A percentile compares a stretch with the other conserved stretches of the same genome.
phyloP scores from a whole-genome alignment of 164 flowering plant species.

The Vitis rupestris region DNA sequence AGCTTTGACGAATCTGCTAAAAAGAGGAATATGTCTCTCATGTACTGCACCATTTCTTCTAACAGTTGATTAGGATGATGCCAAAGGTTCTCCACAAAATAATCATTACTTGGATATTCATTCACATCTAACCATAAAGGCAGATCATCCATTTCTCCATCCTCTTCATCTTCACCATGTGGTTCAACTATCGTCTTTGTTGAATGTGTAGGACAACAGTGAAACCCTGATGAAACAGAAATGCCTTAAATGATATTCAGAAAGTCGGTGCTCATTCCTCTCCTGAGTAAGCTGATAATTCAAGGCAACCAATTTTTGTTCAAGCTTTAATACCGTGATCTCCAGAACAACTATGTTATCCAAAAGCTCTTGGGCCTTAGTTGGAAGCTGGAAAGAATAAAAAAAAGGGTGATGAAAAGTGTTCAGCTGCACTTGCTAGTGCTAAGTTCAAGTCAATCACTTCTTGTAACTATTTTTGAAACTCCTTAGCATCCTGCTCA shows the following conservation, averaged over 20 bases:
- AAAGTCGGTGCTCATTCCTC: slow-evolving; percentile 44
- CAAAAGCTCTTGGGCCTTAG: slow-evolving; percentile 38
- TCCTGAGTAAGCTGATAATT: slow-evolving; percentile 44
- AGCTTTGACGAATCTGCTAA: slow-evolving; percentile 38
- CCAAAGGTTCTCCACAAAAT: slow-evolving; percentile 25
- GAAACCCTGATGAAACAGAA: slow-evolving; percentile 8
- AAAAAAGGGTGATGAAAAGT: slow-evolving; percentile 23
- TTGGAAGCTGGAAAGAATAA: slow-evolving; percentile 25
- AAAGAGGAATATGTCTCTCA: slow-evolving; percentile 41
- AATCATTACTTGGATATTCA: slow-evolving; percentile 11
- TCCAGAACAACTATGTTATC: slow-evolving; percentile 34
- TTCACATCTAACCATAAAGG: background rate
- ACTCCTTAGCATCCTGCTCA: slow-evolving; percentile 28
- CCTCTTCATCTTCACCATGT: background rate
- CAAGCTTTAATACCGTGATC: slow-evolving; percentile 40
- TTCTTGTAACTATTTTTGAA: slow-evolving; percentile 37
- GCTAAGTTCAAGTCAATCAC: slow-evolving; percentile 36
- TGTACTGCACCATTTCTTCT: slow-evolving; percentile 48
- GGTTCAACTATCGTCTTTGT: slow-evolving; percentile 1
- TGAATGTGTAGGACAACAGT: slow-evolving; percentile 6
- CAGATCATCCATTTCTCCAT: background rate
- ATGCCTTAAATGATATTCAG: slow-evolving; percentile 33
- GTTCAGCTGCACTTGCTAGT: slow-evolving; percentile 30
- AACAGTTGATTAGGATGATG: slow-evolving; percentile 39
- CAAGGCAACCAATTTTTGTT: slow-evolving; percentile 32